Evolutionary conservation across 257 asterid genomes (phyloP), one percentile per base, ranked within the genome.

Genomic region (Solanum sitiens): DNA sequence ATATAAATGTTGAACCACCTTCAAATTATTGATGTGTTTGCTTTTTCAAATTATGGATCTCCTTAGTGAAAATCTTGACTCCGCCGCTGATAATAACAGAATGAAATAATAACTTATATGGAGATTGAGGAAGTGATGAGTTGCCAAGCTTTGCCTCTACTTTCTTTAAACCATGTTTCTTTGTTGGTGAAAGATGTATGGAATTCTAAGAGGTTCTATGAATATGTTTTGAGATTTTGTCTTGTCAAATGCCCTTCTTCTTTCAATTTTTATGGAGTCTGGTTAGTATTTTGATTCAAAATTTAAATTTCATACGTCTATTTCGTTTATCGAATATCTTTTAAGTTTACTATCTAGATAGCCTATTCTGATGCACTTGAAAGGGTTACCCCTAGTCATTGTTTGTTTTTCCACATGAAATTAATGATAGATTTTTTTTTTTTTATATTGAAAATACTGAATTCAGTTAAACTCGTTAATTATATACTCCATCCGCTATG

Each of bases 151-250:
- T 82, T 89, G 53, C 92, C 93, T 77, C 89, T 91, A 8, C 86
- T 91, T 15, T 89, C 92, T 2, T 73, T 91, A 39, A 91, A 91
- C 35, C 93, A 91, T 42, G 90, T 91, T 8, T 91, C 93, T 6
- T 68, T 89, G 76, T 80, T 91, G 59, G 92, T 89, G 15, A 84
- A 86, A 32, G 83, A 87, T 32, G 90, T 89, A 4, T n/a, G 73
- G 86, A 86, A 67, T 63, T 88, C 92, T 2, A 76, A 67, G n/a
- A 85, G 86, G n/a, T 88, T 91, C 59, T 91, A 89, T 59, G 90
- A 88, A 68, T 87, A 90, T 61, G 92, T 91, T 10, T 35, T 89
- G 83, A 92, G 92, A 37, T 91, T 91, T 75, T 72, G 67, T 71
- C 85, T 83, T 47, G 84, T 91, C 83, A 91, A 91, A 83, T 90